Conservation (phyloP, 169 alveolate species). For the Plasmodium gaboni region DNA sequence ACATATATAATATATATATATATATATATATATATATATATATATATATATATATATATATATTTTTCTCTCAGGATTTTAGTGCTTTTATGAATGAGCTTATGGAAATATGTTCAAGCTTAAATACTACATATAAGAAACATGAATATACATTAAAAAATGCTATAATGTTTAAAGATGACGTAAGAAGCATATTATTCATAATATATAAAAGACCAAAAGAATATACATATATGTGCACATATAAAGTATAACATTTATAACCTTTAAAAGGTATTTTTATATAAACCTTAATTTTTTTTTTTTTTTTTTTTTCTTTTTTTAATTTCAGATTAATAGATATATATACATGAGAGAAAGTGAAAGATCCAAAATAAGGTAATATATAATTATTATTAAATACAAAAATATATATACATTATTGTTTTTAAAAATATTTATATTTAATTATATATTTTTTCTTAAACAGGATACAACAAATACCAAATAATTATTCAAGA, state of each 20-base stretch:
- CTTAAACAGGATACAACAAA: conserved; percentile 46
- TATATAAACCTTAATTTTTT: background rate
- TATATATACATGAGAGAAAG: conserved; percentile 67
- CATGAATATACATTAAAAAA: conserved; percentile 42
- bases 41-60: conserved; percentile 9
- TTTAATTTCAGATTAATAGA: conserved; percentile 34
- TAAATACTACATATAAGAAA: conserved; percentile 16
- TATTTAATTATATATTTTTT: background rate
- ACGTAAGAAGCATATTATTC: conserved; percentile 20
- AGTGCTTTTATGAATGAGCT: conserved; percentile 28
- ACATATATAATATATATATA: background rate
- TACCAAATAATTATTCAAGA: conserved; percentile 36
- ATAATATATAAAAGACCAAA: background rate
- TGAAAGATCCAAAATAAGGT: conserved; percentile 68
- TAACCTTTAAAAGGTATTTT: too few relatives aligned
- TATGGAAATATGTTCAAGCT: conserved; percentile 16
- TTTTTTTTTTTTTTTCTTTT: conserved; percentile 7
- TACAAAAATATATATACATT: background rate
- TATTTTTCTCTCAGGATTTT: conserved; percentile 16
- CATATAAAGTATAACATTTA: background rate
- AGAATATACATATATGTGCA: background rate
- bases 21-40: background rate
- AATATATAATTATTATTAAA: background rate
- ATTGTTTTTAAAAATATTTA: background rate
- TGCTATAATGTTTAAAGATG: conserved; percentile 49